Base-by-base conservation (phyloP, 257 asterid species). In the Penstemon barbatus region DNA sequence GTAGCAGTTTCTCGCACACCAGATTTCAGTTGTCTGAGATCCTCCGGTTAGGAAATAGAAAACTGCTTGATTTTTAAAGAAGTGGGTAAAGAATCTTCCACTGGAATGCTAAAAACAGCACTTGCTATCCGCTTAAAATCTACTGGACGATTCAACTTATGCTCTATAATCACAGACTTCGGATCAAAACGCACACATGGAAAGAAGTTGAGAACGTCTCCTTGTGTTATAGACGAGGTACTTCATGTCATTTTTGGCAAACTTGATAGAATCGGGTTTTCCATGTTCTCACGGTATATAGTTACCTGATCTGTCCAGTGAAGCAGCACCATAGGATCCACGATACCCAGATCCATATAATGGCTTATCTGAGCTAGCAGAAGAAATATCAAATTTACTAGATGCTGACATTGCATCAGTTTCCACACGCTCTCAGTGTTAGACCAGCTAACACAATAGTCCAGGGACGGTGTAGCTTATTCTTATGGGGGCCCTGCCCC, bases 181-280 rank as follows among this genome's bases (percentile, higher is more conserved):
- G 95, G 97, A 85, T 92, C 98, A 71, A 92, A 75, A 65, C 93
- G 95, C 74, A 92, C 86, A 71, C 95, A 86, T 57, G 86, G 91
- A 76, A 92, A 83, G 77, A 86, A 92, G 82, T 83, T 83, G 68
- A 77, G 74, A 33, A 84, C 95, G 73, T 92, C 98, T 65, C 85
- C 89, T 68, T 82, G 95, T 63, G 92, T 78, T 60, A 84, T 88
- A 50, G 91, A 73, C 39, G 91, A 80, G 80, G 76, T 80, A 78
- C 80, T 83, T 77, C 95, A 87, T 33, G 87, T 66, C 95, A 85
- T 87, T n/a, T n/a, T n/a, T n/a, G n/a, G n/a, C n/a, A n/a, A n/a
- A n/a, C n/a, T n/a, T n/a, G n/a, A n/a, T n/a, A n/a, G n/a, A n/a
- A n/a, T n/a, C n/a, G n/a, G n/a, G n/a, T n/a, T n/a, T n/a, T n/a